Conservation (phyloP, 148 eudicot species). For the Salicornia ramosissima region DNA sequence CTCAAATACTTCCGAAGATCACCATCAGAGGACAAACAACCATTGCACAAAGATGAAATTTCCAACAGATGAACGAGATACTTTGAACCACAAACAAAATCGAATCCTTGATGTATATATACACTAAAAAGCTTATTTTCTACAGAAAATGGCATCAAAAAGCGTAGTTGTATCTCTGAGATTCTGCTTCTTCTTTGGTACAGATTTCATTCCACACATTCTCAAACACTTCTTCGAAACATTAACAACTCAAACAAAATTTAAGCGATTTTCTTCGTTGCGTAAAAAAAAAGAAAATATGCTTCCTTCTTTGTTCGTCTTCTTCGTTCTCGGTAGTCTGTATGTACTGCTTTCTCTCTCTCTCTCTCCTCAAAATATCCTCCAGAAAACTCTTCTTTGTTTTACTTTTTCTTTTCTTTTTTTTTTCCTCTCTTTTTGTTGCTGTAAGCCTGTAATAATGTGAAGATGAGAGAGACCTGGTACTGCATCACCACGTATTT, state of each 20-base stretch:
- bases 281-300: background rate
- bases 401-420: background rate
- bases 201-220: background rate
- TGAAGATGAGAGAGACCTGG: background rate
- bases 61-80: background rate
- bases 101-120: background rate
- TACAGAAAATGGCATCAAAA: background rate
- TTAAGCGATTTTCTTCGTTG: too few relatives aligned
- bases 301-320: background rate
- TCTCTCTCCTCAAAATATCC: background rate
- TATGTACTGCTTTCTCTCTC: constrained; percentile 2
- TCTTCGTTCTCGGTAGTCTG: background rate
- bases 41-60: background rate
- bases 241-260: background rate
- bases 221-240: background rate
- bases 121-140: background rate
- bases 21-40: background rate
- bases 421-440: background rate
- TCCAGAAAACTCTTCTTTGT: background rate
- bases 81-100: background rate
- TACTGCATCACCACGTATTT: constrained; percentile 23
- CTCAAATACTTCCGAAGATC: background rate
- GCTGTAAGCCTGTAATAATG: background rate
- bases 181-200: background rate
- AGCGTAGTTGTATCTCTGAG: background rate